Conservation (phyloP, 2,329 filamentous ascomycete species). For the Colletotrichum spaethianum region DNA sequence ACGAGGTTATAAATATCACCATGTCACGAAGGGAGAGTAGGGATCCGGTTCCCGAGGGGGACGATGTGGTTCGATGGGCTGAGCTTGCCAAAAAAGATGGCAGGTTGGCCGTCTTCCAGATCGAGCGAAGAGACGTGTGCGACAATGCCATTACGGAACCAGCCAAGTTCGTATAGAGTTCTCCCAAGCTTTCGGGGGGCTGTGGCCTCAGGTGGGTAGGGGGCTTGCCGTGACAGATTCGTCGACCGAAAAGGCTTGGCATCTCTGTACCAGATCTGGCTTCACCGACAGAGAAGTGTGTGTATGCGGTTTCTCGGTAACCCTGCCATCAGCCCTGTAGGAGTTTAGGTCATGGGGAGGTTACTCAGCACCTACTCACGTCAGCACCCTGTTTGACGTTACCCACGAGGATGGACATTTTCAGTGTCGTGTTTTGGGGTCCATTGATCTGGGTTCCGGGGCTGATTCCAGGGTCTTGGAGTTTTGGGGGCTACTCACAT, state of each 20-base stretch:
- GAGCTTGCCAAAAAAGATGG: background rate
- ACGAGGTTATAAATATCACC: constrained; percentile 17
- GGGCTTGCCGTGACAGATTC: background rate
- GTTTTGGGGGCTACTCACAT: background rate
- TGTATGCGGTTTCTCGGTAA: background rate
- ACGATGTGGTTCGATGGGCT: background rate
- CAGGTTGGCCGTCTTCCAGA: background rate
- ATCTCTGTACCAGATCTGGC: background rate
- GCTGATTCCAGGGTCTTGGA: background rate
- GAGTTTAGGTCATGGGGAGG: background rate
- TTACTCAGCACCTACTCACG: constrained; percentile 15
- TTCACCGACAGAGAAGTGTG: background rate
- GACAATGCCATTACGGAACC: background rate
- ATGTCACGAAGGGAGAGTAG: background rate
- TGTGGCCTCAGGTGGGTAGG: background rate
- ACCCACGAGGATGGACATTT: constrained; percentile 3
- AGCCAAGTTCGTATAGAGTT: background rate
- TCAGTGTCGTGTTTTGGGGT: background rate
- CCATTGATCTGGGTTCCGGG: background rate
- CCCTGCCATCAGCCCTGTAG: constrained; percentile 15
- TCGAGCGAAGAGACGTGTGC: background rate
- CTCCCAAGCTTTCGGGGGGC: background rate
- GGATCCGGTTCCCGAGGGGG: background rate
- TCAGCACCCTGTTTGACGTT: constrained; percentile 12
- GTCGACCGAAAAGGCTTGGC: background rate